Evolutionary conservation across 2,329 filamentous ascomycete genomes (phyloP).

Genomic region (Scleromitrula shiraiana): DNA sequence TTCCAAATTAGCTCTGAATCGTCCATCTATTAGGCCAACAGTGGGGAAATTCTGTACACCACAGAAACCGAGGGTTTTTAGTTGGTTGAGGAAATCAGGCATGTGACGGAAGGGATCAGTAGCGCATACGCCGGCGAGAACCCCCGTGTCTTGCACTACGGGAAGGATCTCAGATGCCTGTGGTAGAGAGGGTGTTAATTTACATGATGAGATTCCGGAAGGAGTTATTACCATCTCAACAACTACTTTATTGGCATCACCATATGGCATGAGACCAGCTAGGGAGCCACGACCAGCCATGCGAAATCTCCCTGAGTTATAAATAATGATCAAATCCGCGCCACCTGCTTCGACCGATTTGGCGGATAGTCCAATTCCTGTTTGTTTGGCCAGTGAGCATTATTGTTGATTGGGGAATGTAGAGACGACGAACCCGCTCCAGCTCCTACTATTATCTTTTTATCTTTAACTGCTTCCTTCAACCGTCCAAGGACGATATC

Average conservation of each 20-base stretch:
- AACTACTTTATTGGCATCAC: slow-evolving; percentile 62
- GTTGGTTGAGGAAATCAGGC: slow-evolving; percentile 48
- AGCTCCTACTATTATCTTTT: slow-evolving; percentile 56
- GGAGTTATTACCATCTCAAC: slow-evolving; percentile 47
- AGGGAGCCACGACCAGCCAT: slow-evolving; percentile 65
- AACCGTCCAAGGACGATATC: slow-evolving; percentile 48
- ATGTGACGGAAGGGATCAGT: slow-evolving; percentile 63
- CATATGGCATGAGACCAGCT: slow-evolving; percentile 63
- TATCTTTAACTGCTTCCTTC: slow-evolving; percentile 43
- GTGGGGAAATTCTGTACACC: slow-evolving; percentile 70
- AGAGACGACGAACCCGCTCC: slow-evolving; percentile 42
- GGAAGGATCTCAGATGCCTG: slow-evolving; percentile 55
- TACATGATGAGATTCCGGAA: too few relatives aligned
- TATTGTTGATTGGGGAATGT: background rate
- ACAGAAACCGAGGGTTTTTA: slow-evolving; percentile 55
- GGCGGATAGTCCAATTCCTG: slow-evolving; percentile 60
- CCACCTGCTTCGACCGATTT: slow-evolving; percentile 64
- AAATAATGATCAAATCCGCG: slow-evolving; percentile 62
- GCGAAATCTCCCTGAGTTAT: slow-evolving; percentile 64
- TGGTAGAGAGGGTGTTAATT: background rate
- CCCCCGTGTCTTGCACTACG: slow-evolving; percentile 53
- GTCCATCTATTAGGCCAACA: slow-evolving; percentile 61
- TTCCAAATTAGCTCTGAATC: slow-evolving; percentile 59
- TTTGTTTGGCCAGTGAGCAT: background rate
- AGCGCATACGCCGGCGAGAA: slow-evolving; percentile 63